Evolutionary conservation across 2,329 filamentous ascomycete genomes (phyloP).

Genomic region (Aspergillus felis): DNA sequence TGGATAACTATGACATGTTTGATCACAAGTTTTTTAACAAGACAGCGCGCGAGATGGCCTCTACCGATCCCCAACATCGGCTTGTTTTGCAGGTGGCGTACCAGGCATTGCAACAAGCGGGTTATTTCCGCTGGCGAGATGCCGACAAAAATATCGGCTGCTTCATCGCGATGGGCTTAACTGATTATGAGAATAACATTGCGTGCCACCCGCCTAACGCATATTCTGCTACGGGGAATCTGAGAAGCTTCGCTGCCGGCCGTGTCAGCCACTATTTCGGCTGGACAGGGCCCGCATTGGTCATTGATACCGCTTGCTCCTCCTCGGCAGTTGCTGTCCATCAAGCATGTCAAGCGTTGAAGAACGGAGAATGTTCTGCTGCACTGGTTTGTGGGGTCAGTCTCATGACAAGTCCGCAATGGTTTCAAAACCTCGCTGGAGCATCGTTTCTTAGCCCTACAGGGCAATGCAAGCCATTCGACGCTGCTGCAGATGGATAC

Average conservation of each 20-base stretch:
- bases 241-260: constrained; percentile 22
- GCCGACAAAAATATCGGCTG: constrained; percentile 19
- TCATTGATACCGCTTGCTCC: constrained; percentile 43
- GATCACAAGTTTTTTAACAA: constrained; percentile 34
- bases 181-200: constrained; percentile 28
- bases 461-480: constrained; percentile 48
- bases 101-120: constrained; percentile 29
- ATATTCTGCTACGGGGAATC: constrained; percentile 19
- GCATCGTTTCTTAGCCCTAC: constrained; percentile 43
- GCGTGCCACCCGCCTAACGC: constrained; percentile 27
- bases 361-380: constrained; percentile 18
- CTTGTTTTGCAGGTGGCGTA: constrained; percentile 27
- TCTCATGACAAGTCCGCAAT: constrained; percentile 25
- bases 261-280: too few species aligned
- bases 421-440: constrained; percentile 26
- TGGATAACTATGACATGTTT: constrained; percentile 19
- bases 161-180: constrained; percentile 22
- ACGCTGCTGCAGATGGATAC: constrained; percentile 48
- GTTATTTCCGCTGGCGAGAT: constrained; percentile 18
- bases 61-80: constrained; percentile 30
- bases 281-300: constrained; percentile 40
- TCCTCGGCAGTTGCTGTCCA: constrained; percentile 36
- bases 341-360: constrained; percentile 19
- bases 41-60: constrained; percentile 20
- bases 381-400: constrained; percentile 37